Evolutionary conservation across 768 basidiomycete species (phyloP), one percentile per base, ranked within the genome.

Genomic region (Tricholoma matsutake): DNA sequence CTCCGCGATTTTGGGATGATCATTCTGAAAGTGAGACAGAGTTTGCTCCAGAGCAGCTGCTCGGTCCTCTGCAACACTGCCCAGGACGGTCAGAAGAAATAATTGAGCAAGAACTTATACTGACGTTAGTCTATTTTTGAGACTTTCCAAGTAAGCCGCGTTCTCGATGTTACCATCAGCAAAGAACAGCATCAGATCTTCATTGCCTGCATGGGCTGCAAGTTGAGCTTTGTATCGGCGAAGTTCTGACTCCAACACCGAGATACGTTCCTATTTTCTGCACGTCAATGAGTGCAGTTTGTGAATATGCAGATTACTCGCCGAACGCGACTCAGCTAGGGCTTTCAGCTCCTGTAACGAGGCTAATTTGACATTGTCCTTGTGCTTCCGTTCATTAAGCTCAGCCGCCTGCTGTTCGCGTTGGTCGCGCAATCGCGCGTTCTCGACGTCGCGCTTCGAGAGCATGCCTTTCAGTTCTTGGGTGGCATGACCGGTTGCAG

Each of bases 181-280:
- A 64, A 96, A 81, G 71, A 93, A 92, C 4, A 75, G 74, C 72
- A 95, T 79, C 34, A 94, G 77, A 54, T 93, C 89, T 62, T 86
- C 84, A 22, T 89, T 81, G 6, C 88, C 86, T 1, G 83, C 78
- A 28, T 86, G 75, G 0, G 92, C 92, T 18, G 91, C 94, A n/a
- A 96, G 76, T 31, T 84, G 83, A 14, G 88, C 81, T 71, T 89
- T 92, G 63, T 89, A 78, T 22, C 94, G 81, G 43, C 77, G 80
- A 10, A 90, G 76, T 71, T 98, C 94, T 1, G 88, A 88, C 62
- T 85, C 77, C 25, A 96, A 71, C 29, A 85, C 83, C 11, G 71
- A 70, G 47, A 98, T 86, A 39, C 94, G 88, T 61, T 90, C 91
- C 86, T 94, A 54, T 57, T 58, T 57, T 49, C 25, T 31, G 29